Conservation (phyloP, 257 asterid species). For the Solanum lycopersicoides region DNA sequence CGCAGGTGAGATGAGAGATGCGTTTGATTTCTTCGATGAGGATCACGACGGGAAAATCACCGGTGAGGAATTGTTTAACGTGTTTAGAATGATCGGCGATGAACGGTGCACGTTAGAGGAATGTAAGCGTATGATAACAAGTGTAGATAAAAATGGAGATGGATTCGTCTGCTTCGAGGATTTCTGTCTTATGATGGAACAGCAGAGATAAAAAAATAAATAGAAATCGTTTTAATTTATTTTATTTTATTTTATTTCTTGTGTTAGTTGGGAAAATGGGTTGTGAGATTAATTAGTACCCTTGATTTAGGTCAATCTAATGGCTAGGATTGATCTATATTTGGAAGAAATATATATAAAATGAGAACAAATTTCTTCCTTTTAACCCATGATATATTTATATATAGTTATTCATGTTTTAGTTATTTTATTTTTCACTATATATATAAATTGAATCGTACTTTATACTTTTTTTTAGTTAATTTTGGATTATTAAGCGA, state of each 20-base stretch:
- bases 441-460: too few species aligned
- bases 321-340: conserved; percentile 8
- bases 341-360: background rate
- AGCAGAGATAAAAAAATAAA: conserved; percentile 10
- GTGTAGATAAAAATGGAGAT: conserved; percentile 63
- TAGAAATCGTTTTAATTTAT: background rate
- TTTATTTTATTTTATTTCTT: background rate
- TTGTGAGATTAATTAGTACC: background rate
- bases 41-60: conserved; percentile 78
- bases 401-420: background rate
- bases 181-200: conserved; percentile 73
- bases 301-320: conserved; percentile 4
- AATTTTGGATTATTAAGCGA: too few species aligned
- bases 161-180: conserved; percentile 94
- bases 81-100: conserved; percentile 53
- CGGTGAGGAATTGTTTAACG: conserved; percentile 65
- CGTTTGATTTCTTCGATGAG: conserved; percentile 73
- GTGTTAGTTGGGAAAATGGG: background rate
- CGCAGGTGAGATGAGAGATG: conserved; percentile 40
- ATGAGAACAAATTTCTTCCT: background rate
- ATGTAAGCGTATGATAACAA: conserved; percentile 76
- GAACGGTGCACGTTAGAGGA: conserved; percentile 76
- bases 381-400: background rate
- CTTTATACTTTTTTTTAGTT: too few species aligned
- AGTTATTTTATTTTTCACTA: too few species aligned